Percentiles rank a stretch among this genome's conserved stretches.
These are phyloP conservation scores for Myrica gale DNA, from an alignment of 306 rosid species.

Conservation along the genomic window DNA sequence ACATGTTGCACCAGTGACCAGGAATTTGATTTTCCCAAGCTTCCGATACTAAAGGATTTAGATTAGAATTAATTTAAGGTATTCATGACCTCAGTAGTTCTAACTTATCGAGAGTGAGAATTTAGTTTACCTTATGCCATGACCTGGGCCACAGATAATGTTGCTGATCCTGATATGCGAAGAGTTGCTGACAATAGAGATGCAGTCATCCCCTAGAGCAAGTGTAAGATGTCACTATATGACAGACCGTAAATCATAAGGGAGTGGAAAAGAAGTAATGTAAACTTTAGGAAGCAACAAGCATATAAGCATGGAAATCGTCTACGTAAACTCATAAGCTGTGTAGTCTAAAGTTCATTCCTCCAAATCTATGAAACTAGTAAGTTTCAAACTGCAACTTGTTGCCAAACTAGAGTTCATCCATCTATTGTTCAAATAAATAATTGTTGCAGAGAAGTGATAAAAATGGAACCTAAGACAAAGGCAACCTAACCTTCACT, in stretches of 20 bases:
- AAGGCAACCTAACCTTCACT: background rate
- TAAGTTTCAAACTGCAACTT: too few relatives aligned
- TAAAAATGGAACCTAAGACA: too few relatives aligned
- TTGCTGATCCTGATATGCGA: constrained; percentile 57
- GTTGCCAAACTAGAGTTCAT: too few relatives aligned
- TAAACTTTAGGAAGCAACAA: background rate
- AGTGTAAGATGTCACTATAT: constrained; percentile 11
- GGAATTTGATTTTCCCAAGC: constrained; percentile 76
- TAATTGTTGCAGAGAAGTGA: too few relatives aligned
- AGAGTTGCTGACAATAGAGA: constrained; percentile 82
- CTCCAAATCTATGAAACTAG: background rate
- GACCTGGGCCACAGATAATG: constrained; percentile 88
- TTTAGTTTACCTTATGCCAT: constrained; percentile 78
- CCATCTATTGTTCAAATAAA: too few relatives aligned
- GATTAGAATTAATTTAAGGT: constrained; percentile 20
- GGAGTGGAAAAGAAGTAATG: background rate
- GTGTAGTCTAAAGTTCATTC: background rate
- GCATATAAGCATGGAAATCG: constrained; percentile 1
- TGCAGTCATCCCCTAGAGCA: constrained; percentile 88
- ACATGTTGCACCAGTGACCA: constrained; percentile 63
- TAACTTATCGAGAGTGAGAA: constrained; percentile 9
- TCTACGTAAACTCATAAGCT: background rate
- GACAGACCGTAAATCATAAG: background rate
- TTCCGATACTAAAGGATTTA: constrained; percentile 72
- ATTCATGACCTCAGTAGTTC: background rate